Conservation (phyloP, 768 basidiomycete genomes). For the Russula compacta region DNA sequence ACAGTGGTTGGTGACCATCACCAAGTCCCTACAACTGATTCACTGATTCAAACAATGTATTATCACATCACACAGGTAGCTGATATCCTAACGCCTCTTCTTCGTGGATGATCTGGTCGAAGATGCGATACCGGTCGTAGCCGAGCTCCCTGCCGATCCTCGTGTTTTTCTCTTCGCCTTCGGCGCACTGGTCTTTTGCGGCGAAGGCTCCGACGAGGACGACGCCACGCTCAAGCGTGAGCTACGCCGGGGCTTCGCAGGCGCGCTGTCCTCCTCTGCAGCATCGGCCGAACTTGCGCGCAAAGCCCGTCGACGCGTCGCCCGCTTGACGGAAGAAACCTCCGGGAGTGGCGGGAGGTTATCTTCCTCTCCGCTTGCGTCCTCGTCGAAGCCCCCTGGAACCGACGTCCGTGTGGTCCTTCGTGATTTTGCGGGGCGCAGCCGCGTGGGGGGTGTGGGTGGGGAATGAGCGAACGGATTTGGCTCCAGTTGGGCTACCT, state of each 20-base stretch:
- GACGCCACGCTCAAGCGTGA: constrained; percentile 18
- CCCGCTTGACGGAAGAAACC: constrained; percentile 14
- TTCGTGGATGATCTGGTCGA: constrained; percentile 11
- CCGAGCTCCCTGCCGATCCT: constrained; percentile 12
- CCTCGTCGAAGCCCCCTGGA: constrained; percentile 11
- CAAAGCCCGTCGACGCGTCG: constrained; percentile 5
- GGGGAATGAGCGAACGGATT: constrained; percentile 7
- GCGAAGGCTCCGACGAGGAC: constrained; percentile 18
- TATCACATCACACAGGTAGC: background rate
- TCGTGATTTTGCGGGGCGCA: constrained; percentile 12
- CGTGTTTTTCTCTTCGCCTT: constrained; percentile 9
- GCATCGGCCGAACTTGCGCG: constrained; percentile 4
- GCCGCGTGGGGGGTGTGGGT: constrained; percentile 13
- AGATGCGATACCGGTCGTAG: constrained; percentile 16
- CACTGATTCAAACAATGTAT: background rate
- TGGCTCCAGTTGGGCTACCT: background rate
- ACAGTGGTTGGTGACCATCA: too few species aligned
- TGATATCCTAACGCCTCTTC: constrained; percentile 9
- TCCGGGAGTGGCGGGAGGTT: constrained; percentile 15
- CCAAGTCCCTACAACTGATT: background rate
- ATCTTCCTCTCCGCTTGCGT: constrained; percentile 17
- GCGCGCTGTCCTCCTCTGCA: constrained; percentile 7
- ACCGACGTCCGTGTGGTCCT: constrained; percentile 7
- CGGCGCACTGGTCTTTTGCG: constrained; percentile 12
- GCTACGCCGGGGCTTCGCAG: constrained; percentile 13